Evolutionary conservation across 257 asterid species (phyloP).

Genomic region (Solanum dulcamara): DNA sequence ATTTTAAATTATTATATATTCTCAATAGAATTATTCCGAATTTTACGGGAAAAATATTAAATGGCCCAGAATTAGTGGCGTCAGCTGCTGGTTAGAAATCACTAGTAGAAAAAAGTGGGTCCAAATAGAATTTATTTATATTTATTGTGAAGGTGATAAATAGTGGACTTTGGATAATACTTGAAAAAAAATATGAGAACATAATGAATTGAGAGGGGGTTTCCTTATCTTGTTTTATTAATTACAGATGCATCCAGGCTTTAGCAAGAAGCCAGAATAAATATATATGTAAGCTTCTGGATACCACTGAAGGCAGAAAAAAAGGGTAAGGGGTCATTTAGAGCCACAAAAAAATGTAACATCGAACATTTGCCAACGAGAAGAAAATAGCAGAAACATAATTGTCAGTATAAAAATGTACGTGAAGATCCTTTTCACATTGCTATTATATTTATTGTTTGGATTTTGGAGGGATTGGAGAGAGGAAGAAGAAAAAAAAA

Average conservation of each 20-base stretch:
- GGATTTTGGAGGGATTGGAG: not conserved
- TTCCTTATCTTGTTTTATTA: slow-evolving; percentile 1
- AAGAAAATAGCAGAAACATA: not conserved
- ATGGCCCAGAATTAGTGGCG: not conserved
- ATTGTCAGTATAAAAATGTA: not conserved
- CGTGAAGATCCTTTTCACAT: not conserved
- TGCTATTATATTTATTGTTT: not conserved
- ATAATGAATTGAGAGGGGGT: not conserved
- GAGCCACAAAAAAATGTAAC: not conserved
- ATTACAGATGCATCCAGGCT: not conserved
- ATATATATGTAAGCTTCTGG: not conserved
- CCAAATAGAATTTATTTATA: not conserved
- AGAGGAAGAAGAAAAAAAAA: not conserved
- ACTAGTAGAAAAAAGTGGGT: not conserved
- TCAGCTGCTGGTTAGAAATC: not conserved
- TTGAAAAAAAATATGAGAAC: not conserved
- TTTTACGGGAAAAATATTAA: not conserved
- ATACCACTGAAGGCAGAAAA: not conserved
- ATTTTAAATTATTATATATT: too few relatives aligned
- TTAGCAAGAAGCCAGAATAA: not conserved
- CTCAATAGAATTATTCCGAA: too few relatives aligned
- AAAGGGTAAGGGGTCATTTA: not conserved
- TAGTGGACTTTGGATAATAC: not conserved
- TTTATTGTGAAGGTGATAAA: not conserved
- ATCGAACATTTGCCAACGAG: not conserved